A percentile compares a stretch with the other conserved stretches of the same genome.
These are phyloP conservation scores for Pulveroboletus sp. DNA, from an alignment of 768 basidiomycete species.

Conservation along the genomic window DNA sequence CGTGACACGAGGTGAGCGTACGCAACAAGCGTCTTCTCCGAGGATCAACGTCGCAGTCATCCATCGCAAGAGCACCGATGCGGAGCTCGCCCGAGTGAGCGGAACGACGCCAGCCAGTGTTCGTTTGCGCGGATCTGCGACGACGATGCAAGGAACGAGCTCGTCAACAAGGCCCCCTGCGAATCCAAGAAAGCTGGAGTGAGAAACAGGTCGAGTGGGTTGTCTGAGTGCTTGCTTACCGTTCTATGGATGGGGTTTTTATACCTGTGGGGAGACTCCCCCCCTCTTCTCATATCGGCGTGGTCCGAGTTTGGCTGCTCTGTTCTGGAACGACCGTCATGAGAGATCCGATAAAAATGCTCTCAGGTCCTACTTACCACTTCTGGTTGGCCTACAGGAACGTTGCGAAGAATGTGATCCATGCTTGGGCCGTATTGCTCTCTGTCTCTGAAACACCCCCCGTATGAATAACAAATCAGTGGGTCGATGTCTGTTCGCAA, in stretches of 20 bases:
- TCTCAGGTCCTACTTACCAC: background rate
- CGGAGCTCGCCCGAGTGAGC: slow-evolving; percentile 25
- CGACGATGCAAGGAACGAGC: slow-evolving; percentile 34
- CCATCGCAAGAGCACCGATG: slow-evolving; percentile 64
- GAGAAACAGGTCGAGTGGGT: slow-evolving; percentile 5
- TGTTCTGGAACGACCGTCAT: slow-evolving; percentile 4
- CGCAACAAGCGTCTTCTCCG: slow-evolving; percentile 21
- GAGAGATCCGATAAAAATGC: slow-evolving; percentile 6
- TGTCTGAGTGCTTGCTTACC: slow-evolving; percentile 11
- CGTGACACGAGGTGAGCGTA: slow-evolving; percentile 12
- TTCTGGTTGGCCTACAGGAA: slow-evolving; percentile 1
- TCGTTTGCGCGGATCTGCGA: slow-evolving; percentile 31
- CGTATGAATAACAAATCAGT: slow-evolving; percentile 14
- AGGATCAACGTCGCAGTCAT: slow-evolving; percentile 70
- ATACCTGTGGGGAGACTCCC: slow-evolving; percentile 6
- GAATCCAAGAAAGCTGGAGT: slow-evolving; percentile 2
- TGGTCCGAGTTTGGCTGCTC: background rate
- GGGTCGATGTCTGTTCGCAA: slow-evolving; percentile 2
- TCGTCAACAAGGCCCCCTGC: slow-evolving; percentile 5
- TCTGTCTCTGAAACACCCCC: slow-evolving; percentile 1
- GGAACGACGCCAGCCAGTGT: slow-evolving; percentile 20
- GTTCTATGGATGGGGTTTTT: slow-evolving; percentile 9
- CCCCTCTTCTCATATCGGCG: slow-evolving; percentile 3
- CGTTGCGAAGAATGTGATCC: slow-evolving; percentile 5
- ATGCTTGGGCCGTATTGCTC: slow-evolving; percentile 11